phyloP scores from a whole-genome alignment of 2,329 filamentous ascomycete genomes.

The Pseudogymnoascus sp. region DNA sequence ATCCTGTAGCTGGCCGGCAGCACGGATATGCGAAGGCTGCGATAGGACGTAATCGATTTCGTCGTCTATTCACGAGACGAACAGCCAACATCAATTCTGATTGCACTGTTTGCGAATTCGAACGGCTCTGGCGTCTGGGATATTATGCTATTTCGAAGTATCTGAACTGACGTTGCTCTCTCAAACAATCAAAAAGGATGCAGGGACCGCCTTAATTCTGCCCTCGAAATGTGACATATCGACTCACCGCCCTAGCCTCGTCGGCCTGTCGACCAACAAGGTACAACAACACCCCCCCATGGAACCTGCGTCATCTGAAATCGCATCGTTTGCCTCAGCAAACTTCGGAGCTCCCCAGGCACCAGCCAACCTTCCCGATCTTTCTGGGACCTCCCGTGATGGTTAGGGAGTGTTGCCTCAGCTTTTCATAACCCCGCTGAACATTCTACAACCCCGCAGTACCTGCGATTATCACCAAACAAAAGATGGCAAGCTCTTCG shows the following conservation, averaged over 20 bases:
- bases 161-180: neutral
- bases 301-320: constrained; percentile 3
- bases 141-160: neutral
- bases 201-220: constrained; percentile 3
- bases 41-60: constrained; percentile 2
- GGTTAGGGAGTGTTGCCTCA: constrained; percentile 1
- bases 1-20: constrained; percentile 1
- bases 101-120: constrained; percentile 2
- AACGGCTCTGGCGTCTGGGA: neutral
- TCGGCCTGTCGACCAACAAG: constrained; percentile 7
- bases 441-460: neutral
- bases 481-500: constrained; percentile 25
- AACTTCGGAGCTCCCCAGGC: constrained; percentile 1
- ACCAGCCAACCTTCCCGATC: neutral
- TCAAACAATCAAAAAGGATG: constrained; percentile 1
- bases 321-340: neutral
- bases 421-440: neutral
- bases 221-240: neutral
- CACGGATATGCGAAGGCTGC: neutral
- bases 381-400: neutral
- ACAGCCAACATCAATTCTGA: constrained; percentile 2
- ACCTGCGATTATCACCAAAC: neutral
- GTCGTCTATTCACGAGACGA: neutral
- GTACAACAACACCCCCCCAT: neutral
- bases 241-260: constrained; percentile 8